phyloP scores from a whole-genome alignment of 2,329 filamentous ascomycete genomes.

The Monosporascus sp. region DNA sequence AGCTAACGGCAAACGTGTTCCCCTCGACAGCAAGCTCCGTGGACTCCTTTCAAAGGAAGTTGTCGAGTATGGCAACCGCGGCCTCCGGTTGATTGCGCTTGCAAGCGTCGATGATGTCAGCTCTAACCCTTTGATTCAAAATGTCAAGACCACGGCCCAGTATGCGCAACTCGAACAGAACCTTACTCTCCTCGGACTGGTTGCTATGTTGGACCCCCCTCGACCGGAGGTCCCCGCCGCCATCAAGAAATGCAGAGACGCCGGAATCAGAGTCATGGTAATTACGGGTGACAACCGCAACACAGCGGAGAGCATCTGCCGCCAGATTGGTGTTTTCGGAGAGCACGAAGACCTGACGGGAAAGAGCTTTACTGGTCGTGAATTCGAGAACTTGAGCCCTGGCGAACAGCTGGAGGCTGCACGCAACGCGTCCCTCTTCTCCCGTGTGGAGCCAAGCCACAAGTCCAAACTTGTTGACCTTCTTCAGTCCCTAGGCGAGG shows the following conservation, averaged over 20 bases:
- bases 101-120: constrained; percentile 75
- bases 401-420: constrained; percentile 78
- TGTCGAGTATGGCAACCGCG: constrained; percentile 82
- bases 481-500: constrained; percentile 84
- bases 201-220: constrained; percentile 95
- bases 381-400: constrained; percentile 82
- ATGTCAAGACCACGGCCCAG: constrained; percentile 75
- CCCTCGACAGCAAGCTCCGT: constrained; percentile 63
- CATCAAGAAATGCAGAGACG: constrained; percentile 82
- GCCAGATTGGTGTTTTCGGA: constrained; percentile 91
- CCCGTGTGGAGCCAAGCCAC: constrained; percentile 89
- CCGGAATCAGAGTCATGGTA: constrained; percentile 93
- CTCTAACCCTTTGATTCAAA: constrained; percentile 62
- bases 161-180: constrained; percentile 87
- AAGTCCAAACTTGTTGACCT: constrained; percentile 98
- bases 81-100: constrained; percentile 90
- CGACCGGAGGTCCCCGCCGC: constrained; percentile 84
- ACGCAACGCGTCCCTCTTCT: constrained; percentile 84
- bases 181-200: constrained; percentile 88
- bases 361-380: constrained; percentile 91
- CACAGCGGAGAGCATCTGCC: constrained; percentile 95
- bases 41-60: constrained; percentile 73
- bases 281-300: constrained; percentile 98
- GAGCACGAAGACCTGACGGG: constrained; percentile 74
- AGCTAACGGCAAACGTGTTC: constrained; percentile 68